These are phyloP conservation scores for Laetiporus sulphureus DNA, from an alignment of 1,284 basidiomycete species.

Conservation along the genomic window DNA sequence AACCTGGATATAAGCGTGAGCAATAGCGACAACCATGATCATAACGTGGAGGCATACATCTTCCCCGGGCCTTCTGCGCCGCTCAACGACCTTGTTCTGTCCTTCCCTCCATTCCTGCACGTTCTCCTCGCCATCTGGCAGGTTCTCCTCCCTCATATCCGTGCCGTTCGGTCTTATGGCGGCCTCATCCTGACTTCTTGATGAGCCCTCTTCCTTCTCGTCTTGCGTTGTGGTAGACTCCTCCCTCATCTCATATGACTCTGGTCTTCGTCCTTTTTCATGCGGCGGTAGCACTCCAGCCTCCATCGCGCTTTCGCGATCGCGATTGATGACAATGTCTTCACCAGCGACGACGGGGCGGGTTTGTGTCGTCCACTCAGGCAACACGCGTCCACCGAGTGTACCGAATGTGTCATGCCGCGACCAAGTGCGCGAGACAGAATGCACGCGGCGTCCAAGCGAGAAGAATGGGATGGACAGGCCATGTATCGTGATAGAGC, in stretches of 20 bases:
- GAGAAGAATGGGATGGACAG: conserved; percentile 92
- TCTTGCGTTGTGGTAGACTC: conserved; percentile 14
- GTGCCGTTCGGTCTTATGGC: conserved; percentile 10
- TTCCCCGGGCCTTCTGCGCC: conserved; percentile 45
- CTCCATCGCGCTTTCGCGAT: conserved; percentile 60
- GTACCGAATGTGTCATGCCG: conserved; percentile 51
- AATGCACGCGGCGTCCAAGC: conserved; percentile 82
- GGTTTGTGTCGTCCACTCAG: conserved; percentile 78
- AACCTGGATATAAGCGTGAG: conserved; percentile 32
- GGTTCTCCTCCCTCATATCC: conserved; percentile 30
- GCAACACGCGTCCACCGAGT: conserved; percentile 26
- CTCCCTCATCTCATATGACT: conserved; percentile 4
- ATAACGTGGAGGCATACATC: conserved; percentile 42
- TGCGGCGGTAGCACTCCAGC: conserved; percentile 34
- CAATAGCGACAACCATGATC: background rate
- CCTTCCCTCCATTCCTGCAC: conserved; percentile 66
- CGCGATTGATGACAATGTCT: conserved; percentile 80
- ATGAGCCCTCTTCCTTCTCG: conserved; percentile 15
- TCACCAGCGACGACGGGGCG: conserved; percentile 58
- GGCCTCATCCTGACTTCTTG: conserved; percentile 5
- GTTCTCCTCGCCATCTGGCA: conserved; percentile 38
- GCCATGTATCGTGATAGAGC: conserved; percentile 83
- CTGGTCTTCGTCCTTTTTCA: conserved; percentile 23
- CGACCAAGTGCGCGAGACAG: conserved; percentile 84
- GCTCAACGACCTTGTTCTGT: conserved; percentile 59